These are phyloP conservation scores for Diaporthe helianthi DNA, from an alignment of 2,329 filamentous ascomycete genomes.

Conservation along the genomic window DNA sequence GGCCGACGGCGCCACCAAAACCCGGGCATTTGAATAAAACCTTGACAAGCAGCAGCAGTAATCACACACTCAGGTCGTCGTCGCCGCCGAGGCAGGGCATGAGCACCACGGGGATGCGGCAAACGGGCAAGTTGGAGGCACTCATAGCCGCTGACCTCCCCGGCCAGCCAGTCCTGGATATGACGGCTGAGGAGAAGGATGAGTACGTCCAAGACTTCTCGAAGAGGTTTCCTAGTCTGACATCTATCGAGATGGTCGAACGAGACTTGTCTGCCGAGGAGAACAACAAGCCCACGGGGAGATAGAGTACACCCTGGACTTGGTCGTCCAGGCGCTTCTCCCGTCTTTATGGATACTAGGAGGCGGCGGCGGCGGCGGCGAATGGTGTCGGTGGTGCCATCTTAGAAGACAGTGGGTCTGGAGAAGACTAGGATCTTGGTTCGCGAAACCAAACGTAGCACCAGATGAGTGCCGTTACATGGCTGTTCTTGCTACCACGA, in stretches of 20 bases:
- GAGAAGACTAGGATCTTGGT: neutral
- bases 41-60: constrained; percentile 44
- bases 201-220: constrained; percentile 77
- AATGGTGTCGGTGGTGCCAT: neutral
- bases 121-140: constrained; percentile 43
- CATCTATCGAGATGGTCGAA: constrained; percentile 88
- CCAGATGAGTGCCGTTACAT: neutral
- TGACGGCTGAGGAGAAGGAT: constrained; percentile 64
- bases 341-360: constrained; percentile 26
- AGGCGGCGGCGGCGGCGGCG: constrained; percentile 1
- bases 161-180: constrained; percentile 58
- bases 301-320: constrained; percentile 32
- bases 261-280: constrained; percentile 59
- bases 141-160: constrained; percentile 55
- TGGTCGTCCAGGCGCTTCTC: constrained; percentile 31
- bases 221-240: constrained; percentile 85
- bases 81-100: constrained; percentile 54
- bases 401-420: neutral
- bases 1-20: constrained; percentile 66
- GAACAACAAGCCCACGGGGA: constrained; percentile 34
- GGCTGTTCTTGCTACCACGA: neutral
- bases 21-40: constrained; percentile 66
- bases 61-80: constrained; percentile 40
- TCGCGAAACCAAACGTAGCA: neutral
- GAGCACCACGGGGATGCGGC: constrained; percentile 39